Evolutionary conservation across 2,329 filamentous ascomycete genomes (phyloP).

Genomic region (Trichoderma lentiforme): DNA sequence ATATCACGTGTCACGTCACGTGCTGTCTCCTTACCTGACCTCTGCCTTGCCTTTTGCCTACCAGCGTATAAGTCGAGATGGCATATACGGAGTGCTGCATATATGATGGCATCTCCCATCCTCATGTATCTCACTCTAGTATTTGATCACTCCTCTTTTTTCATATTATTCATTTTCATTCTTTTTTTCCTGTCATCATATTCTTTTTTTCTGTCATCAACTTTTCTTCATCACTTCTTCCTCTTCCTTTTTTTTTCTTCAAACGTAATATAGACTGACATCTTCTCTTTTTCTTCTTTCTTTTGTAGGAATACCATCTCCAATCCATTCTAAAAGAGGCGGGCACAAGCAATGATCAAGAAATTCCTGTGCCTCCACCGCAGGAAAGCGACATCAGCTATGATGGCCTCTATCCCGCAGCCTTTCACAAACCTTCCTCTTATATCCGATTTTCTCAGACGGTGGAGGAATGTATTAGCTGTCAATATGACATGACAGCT

Average conservation of each 20-base stretch:
- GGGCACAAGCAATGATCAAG: constrained; percentile 54
- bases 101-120: background rate
- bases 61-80: background rate
- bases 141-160: background rate
- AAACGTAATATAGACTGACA: background rate
- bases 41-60: constrained; percentile 18
- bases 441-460: constrained; percentile 98
- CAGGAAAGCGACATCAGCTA: constrained; percentile 70
- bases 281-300: background rate
- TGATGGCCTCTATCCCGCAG: constrained; percentile 78
- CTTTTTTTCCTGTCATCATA: background rate
- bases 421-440: constrained; percentile 79
- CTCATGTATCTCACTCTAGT: background rate
- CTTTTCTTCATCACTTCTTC: background rate
- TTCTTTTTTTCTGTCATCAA: background rate
- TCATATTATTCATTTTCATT: background rate
- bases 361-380: constrained; percentile 64
- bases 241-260: background rate
- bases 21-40: constrained; percentile 35
- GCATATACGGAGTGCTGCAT: background rate
- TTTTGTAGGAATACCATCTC: constrained; percentile 84
- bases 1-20: constrained; percentile 50
- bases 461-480: constrained; percentile 89
- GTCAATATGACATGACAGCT: constrained; percentile 89
- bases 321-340: constrained; percentile 69